Base-by-base conservation (phyloP, 805 yeast genomes). In the Jamesozyma lodderae region DNA sequence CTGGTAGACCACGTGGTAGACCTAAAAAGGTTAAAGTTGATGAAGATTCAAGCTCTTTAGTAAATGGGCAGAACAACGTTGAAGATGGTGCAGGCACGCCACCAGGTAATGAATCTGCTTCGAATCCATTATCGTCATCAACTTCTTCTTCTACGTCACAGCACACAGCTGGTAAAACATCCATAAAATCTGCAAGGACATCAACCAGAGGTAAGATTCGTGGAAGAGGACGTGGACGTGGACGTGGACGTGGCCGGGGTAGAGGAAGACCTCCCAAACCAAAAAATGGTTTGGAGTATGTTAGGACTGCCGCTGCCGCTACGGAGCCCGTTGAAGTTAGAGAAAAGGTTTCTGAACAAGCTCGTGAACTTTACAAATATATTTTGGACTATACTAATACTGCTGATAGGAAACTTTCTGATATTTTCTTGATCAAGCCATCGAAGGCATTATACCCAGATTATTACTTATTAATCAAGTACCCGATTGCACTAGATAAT, bases 371-470 rank as follows among this genome's bases (percentile, higher is more conserved):
- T 13, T 53, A 78, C 37, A 69, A 69, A 7, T 70, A 66, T 31
- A 53, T 73, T 40, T 44, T 59, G 29, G 58, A 59, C 30, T 56
- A 69, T 41, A 45, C 60, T 45, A 35, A 77, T 72, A 46, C 73
- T 62, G 42, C 65, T 62, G 77, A 68, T 24, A 63, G 62, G 30
- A 70, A 75, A 22, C 51, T 59, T 6, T 64, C 72, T 22, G 81
- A 71, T 29, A 62, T 79, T 35, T 88, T 88, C 63, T 55, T 76
- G 50, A 74, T 69, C 33, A 64, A 81, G 37, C 97, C 97, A 3
- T 72, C 88, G 0, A 72, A 73, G 45, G 73, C 73, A 56, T 55
- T 76, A 38, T 90, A 86, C 57, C 92, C 96, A 0, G 96, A 90
- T 60, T 90, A 90, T 58, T 90, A 81, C 37, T 45, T 62, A 38